Evolutionary conservation across 2,329 filamentous ascomycete species (phyloP).

Genomic region (Aspergillus pseudoviridinutans): DNA sequence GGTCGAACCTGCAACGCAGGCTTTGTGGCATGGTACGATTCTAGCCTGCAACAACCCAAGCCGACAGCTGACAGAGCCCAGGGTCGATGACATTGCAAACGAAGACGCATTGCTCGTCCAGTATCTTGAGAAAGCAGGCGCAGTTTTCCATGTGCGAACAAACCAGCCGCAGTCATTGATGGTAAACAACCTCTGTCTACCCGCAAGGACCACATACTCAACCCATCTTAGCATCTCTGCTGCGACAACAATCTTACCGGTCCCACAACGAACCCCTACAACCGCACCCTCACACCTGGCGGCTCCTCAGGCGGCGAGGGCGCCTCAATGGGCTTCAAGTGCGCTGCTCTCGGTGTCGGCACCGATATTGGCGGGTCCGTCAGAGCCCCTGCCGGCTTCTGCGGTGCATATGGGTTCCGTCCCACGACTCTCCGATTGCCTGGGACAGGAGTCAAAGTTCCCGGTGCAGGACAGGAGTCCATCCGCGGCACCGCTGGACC

Average conservation of each 20-base stretch:
- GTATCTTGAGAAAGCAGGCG: slow-evolving; percentile 35
- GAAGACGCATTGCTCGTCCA: slow-evolving; percentile 34
- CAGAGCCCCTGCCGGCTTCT: slow-evolving; percentile 43
- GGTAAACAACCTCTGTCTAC: slow-evolving; percentile 17
- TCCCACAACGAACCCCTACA: slow-evolving; percentile 39
- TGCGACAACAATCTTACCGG: slow-evolving; percentile 42
- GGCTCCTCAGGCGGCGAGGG: slow-evolving; percentile 46
- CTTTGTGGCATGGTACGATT: slow-evolving; percentile 31
- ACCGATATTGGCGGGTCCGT: slow-evolving; percentile 49
- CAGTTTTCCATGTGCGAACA: slow-evolving; percentile 42
- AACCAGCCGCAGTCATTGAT: slow-evolving; percentile 42
- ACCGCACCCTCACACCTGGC: slow-evolving; percentile 37
- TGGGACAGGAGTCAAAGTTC: slow-evolving; percentile 23
- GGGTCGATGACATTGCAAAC: slow-evolving; percentile 32
- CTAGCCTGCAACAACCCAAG: not conserved
- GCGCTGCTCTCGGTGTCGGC: slow-evolving; percentile 42
- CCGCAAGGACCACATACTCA: not conserved
- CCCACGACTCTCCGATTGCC: slow-evolving; percentile 37
- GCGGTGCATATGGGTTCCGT: slow-evolving; percentile 42
- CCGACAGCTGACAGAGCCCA: slow-evolving; percentile 7
- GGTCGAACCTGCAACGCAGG: slow-evolving; percentile 39
- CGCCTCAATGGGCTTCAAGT: slow-evolving; percentile 39
- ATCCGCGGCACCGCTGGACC: slow-evolving; percentile 35
- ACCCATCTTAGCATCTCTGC: slow-evolving; percentile 27
- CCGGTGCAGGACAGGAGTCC: slow-evolving; percentile 33